A percentile compares a stretch with the other conserved stretches of the same genome.
Evolutionary conservation across 2,329 filamentous ascomycete genomes (phyloP).

Genomic region (Ustulina deusta): DNA sequence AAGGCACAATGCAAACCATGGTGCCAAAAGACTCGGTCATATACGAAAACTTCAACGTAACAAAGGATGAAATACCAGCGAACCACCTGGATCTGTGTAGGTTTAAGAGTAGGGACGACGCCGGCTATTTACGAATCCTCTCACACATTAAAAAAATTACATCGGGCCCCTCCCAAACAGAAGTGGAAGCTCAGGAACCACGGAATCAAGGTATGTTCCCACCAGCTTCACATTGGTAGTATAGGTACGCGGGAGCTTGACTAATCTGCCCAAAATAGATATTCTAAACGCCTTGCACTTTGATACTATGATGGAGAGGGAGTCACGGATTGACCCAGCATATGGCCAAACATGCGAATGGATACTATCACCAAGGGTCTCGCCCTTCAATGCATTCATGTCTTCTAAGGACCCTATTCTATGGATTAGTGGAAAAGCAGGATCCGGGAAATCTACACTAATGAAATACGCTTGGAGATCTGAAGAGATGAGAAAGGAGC

Average conservation of each 20-base stretch:
- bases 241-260: neutral
- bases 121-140: slow-evolving; percentile 45
- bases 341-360: slow-evolving; percentile 59
- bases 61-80: slow-evolving; percentile 45
- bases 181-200: slow-evolving; percentile 47
- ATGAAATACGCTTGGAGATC: slow-evolving; percentile 57
- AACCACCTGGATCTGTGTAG: slow-evolving; percentile 46
- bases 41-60: slow-evolving; percentile 49
- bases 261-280: slow-evolving; percentile 39
- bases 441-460: slow-evolving; percentile 61
- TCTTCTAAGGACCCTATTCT: slow-evolving; percentile 43
- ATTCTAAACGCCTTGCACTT: slow-evolving; percentile 50
- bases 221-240: neutral
- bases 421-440: slow-evolving; percentile 60
- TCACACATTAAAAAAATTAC: slow-evolving; percentile 47
- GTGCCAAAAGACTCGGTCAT: slow-evolving; percentile 46
- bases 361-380: slow-evolving; percentile 52
- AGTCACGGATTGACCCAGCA: slow-evolving; percentile 53
- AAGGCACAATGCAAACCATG: slow-evolving; percentile 47
- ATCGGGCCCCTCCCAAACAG: slow-evolving; percentile 43
- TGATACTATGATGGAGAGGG: slow-evolving; percentile 50
- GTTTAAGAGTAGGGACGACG: slow-evolving; percentile 46
- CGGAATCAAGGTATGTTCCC: slow-evolving; percentile 49
- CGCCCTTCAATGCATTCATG: slow-evolving; percentile 44
- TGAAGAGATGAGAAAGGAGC: slow-evolving; percentile 42